phyloP scores from a whole-genome alignment of 2,329 filamentous ascomycete genomes.

The Ophiostoma piceae region DNA sequence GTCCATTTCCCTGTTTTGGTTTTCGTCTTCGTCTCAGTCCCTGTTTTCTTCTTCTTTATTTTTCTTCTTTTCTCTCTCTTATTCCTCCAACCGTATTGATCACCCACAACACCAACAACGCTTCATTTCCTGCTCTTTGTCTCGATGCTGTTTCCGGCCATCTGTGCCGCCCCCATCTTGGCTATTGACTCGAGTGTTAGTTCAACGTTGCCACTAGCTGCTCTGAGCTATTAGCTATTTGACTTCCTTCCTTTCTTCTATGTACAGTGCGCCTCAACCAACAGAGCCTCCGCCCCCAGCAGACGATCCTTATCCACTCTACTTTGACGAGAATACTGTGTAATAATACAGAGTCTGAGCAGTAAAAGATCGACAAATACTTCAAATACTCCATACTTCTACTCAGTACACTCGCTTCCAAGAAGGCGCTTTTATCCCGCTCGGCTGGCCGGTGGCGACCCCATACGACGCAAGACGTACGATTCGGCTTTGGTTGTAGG shows the following conservation, averaged over 20 bases:
- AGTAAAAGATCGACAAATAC: no score
- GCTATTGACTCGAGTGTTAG: background rate
- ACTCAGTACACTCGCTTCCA: no score
- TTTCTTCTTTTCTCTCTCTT: background rate
- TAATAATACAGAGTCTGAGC: no score
- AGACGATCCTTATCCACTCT: background rate
- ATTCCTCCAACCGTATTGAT: background rate
- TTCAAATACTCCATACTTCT: no score
- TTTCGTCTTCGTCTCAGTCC: no score
- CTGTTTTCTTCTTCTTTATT: background rate
- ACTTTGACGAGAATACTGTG: background rate
- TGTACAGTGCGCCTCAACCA: background rate
- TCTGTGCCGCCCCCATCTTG: background rate
- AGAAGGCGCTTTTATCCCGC: no score
- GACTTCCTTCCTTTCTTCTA: no score
- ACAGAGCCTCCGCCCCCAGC: background rate
- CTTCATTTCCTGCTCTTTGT: constrained; percentile 4
- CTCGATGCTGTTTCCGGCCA: constrained; percentile 2
- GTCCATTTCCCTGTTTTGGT: background rate
- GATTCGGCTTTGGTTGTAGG: background rate
- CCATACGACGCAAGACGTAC: constrained; percentile 1
- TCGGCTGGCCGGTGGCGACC: background rate
- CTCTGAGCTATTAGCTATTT: background rate
- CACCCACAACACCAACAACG: background rate
- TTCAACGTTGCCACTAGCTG: background rate